phyloP scores from a whole-genome alignment of 148 eudicot genomes.

The Rhododendron kiyosumense region DNA sequence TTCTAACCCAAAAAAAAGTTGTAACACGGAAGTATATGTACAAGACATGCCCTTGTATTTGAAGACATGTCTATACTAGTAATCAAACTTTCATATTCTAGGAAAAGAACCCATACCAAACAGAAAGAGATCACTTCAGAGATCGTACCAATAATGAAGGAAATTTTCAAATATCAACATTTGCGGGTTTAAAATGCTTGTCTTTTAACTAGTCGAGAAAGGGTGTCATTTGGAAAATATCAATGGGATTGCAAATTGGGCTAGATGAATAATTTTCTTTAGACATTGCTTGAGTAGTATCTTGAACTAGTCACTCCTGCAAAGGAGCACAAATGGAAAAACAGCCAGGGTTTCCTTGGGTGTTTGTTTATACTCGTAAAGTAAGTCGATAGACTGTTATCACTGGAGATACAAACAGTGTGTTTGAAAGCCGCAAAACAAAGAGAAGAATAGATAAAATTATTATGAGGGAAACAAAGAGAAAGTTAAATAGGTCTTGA shows the following conservation, averaged over 20 bases:
- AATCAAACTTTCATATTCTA: not conserved
- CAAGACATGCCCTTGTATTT: not conserved
- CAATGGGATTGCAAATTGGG: not conserved
- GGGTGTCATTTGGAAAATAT: not conserved
- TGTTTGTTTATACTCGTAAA: not conserved
- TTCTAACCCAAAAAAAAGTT: not conserved
- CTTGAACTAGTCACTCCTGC: not conserved
- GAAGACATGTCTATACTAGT: not conserved
- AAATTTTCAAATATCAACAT: not conserved
- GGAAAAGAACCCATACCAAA: not conserved
- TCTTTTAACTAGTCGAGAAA: not conserved
- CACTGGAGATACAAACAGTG: not conserved
- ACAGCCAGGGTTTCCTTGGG: not conserved
- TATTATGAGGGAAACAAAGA: no score
- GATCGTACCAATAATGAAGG: not conserved
- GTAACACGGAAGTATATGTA: not conserved
- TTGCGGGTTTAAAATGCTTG: not conserved
- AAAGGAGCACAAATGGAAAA: not conserved
- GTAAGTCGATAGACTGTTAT: not conserved
- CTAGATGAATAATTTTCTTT: not conserved
- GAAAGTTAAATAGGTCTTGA: not conserved
- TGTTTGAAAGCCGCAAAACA: not conserved
- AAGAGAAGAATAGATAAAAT: no score
- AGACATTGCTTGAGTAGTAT: not conserved
- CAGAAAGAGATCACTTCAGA: not conserved